Percentiles rank a stretch among this genome's conserved stretches.
Conservation (phyloP, 2,329 filamentous ascomycete genomes). For the Penicillium sp. region DNA sequence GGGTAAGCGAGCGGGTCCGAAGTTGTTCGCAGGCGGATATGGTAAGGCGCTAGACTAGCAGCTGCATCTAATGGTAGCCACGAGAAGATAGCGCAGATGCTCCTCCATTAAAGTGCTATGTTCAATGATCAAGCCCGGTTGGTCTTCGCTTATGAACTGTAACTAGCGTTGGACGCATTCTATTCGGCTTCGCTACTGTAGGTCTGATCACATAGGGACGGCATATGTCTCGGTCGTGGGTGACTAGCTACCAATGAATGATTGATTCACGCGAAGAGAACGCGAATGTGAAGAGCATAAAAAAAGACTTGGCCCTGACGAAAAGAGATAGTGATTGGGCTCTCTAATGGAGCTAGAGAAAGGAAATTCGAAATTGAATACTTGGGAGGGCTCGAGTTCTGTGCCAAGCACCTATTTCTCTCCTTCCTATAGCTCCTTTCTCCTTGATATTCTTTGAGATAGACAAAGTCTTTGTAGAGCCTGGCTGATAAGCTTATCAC, state of each 20-base stretch:
- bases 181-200: background rate
- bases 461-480: background rate
- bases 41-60: no score
- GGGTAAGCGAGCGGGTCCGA: no score
- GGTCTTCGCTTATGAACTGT: background rate
- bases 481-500: background rate
- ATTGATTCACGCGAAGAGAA: background rate
- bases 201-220: background rate
- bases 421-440: background rate
- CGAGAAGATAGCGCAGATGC: no score
- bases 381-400: background rate
- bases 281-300: background rate
- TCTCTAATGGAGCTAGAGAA: no score
- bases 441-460: background rate
- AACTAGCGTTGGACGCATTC: background rate
- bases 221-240: background rate
- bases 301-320: background rate
- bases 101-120: no score
- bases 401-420: background rate
- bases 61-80: no score
- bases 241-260: background rate
- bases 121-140: no score
- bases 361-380: background rate
- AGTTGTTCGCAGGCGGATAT: no score
- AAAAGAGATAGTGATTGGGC: no score